Evolutionary conservation across 305 asterid species (phyloP).

Genomic region (Fraxinus baroniana): DNA sequence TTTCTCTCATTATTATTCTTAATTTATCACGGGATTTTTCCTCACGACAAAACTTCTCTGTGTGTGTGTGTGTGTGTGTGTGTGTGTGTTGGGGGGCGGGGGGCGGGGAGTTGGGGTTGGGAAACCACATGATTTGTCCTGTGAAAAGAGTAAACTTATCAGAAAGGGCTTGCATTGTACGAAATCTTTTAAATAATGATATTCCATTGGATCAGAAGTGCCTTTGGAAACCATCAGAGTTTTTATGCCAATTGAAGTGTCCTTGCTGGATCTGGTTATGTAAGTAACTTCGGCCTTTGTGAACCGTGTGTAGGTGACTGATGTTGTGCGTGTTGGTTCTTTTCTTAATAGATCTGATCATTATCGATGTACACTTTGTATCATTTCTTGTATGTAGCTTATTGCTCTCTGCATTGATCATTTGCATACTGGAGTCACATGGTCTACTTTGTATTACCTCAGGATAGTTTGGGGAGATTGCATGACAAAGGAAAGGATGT

Average conservation of each 20-base stretch:
- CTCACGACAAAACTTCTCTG: not conserved
- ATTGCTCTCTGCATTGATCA: constrained; percentile 7
- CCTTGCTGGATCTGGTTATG: constrained; percentile 3
- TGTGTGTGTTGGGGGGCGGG: not conserved
- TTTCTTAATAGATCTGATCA: not conserved
- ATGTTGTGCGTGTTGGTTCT: constrained; percentile 7
- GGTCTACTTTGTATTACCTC: constrained; percentile 30
- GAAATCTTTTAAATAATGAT: not conserved
- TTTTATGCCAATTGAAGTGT: not conserved
- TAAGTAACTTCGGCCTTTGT: constrained; percentile 8
- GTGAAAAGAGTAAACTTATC: not conserved
- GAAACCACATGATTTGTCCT: not conserved
- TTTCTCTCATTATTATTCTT: not conserved
- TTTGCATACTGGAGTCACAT: constrained; percentile 25
- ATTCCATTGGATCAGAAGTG: not conserved
- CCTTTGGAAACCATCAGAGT: not conserved
- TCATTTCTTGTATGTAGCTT: constrained; percentile 17
- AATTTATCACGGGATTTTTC: not conserved
- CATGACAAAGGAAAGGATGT: constrained; percentile 69
- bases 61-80: not conserved
- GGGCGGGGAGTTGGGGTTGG: not conserved
- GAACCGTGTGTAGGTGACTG: not conserved
- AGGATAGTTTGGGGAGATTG: constrained; percentile 79
- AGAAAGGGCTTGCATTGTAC: not conserved
- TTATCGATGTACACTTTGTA: not conserved